These are phyloP conservation scores for Lactifluus subvellereus DNA, from an alignment of 768 basidiomycete genomes.

Conservation along the genomic window DNA sequence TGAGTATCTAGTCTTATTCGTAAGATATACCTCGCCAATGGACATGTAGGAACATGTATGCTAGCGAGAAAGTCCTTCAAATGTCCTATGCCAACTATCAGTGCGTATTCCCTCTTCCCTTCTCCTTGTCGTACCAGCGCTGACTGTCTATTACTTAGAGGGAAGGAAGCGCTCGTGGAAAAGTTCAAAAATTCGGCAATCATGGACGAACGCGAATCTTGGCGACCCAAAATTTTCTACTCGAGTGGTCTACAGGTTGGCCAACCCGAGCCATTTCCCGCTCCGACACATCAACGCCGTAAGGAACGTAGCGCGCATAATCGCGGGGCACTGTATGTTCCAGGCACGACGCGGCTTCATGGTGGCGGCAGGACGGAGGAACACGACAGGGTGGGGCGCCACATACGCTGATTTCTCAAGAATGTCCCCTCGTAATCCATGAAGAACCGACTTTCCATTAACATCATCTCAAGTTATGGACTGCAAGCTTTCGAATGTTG, in stretches of 20 bases:
- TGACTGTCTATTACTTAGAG: slow-evolving; percentile 39
- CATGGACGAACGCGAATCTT: slow-evolving; percentile 80
- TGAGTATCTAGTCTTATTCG: slow-evolving; percentile 32
- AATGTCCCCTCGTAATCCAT: not conserved
- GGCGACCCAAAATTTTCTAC: slow-evolving; percentile 82
- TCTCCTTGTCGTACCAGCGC: not conserved
- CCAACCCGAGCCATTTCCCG: slow-evolving; percentile 72
- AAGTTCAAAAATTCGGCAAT: slow-evolving; percentile 90
- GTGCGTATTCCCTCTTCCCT: slow-evolving; percentile 41
- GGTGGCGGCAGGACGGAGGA: slow-evolving; percentile 9
- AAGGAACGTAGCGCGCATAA: slow-evolving; percentile 82
- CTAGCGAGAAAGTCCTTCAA: slow-evolving; percentile 83
- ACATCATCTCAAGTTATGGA: not conserved
- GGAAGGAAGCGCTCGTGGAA: slow-evolving; percentile 84
- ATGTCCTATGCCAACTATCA: slow-evolving; percentile 93
- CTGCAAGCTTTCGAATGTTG: slow-evolving; percentile 4
- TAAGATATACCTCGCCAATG: not conserved
- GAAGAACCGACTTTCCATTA: not conserved
- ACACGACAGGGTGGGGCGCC: slow-evolving; percentile 6
- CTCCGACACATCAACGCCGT: slow-evolving; percentile 72
- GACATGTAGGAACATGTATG: slow-evolving; percentile 75
- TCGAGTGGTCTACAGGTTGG: slow-evolving; percentile 71
- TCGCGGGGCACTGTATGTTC: slow-evolving; percentile 62
- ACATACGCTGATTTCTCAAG: not conserved
- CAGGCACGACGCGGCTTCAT: slow-evolving; percentile 19